Base-by-base conservation (phyloP, 2,329 filamentous ascomycete genomes). In the Gyromitra esculenta region DNA sequence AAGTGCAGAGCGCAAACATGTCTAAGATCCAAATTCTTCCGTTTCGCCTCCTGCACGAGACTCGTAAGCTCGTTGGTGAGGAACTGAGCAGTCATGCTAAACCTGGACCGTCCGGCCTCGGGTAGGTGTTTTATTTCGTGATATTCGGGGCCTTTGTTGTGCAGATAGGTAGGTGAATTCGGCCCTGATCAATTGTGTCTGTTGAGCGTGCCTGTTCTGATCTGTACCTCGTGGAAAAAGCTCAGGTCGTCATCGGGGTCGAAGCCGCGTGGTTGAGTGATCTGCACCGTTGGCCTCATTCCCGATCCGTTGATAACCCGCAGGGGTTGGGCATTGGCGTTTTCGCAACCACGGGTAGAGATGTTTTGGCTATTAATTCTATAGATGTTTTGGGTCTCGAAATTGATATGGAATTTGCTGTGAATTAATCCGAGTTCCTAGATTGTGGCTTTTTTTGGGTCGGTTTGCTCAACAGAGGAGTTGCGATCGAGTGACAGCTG, bases 1-100 rank as follows among this genome's bases (percentile, higher is more conserved):
- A 54, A 75, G 76, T n/a, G 65, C 25, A 15, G 43, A 67, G 4
- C 87, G 81, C 85, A n/a, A n/a, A 91, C 92, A 87, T 92, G 92
- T 86, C 92, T 90, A 68, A 99, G 87, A 81, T 98, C 96, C 80
- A 91, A 89, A 84, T 97, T 91, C 85, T 97, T 98, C 82, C 95
- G 89, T 85, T 97, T 98, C 83, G 94, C 96, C 86, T 99, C 96
- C 84, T 96, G 93, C 81, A 97, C 91, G 83, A 97, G 89, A 85
- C 93, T 96, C 82, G 91, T 89, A 83, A 97, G 89, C 88, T 97
- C 94, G 75, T 92, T 91, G 82, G 91, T 90, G 82, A 97, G 88
- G 82, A 97, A 90, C 88, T 96, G 93, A 81, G 93, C 91, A 84
- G 94, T 96, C 94, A 97, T 97, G 82, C 85, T 90, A 41, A 50